These are phyloP conservation scores for Stylosanthes scabra DNA, from an alignment of 331 rosid species.

Conservation along the genomic window DNA sequence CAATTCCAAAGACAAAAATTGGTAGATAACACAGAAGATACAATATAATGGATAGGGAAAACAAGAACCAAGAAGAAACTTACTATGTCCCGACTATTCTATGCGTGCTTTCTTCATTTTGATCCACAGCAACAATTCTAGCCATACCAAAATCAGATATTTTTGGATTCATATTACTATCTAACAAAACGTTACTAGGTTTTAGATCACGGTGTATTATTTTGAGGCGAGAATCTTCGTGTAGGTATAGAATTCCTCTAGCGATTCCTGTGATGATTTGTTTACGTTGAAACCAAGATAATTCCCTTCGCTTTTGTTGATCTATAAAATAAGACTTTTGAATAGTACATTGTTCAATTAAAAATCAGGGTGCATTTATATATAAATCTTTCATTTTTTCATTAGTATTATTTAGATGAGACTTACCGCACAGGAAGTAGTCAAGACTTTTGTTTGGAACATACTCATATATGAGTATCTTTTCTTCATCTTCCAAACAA, in stretches of 20 bases:
- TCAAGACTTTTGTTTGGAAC: constrained; percentile 70
- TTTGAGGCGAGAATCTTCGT: constrained; percentile 67
- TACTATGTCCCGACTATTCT: constrained; percentile 83
- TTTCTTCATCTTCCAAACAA: constrained; percentile 60
- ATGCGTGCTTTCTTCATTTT: constrained; percentile 50
- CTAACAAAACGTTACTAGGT: constrained; percentile 64
- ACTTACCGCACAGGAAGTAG: constrained; percentile 57
- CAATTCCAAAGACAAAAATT: neutral
- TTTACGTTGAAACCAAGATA: constrained; percentile 53
- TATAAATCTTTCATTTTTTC: neutral
- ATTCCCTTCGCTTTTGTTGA: constrained; percentile 30
- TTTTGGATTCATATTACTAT: constrained; percentile 63
- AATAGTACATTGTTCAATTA: neutral
- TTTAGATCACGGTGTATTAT: constrained; percentile 73
- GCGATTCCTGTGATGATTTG: constrained; percentile 59
- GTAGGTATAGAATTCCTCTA: constrained; percentile 62
- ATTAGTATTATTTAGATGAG: neutral
- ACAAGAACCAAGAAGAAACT: constrained; percentile 14
- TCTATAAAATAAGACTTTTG: constrained; percentile 41
- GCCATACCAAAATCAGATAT: constrained; percentile 82
- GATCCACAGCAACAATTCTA: constrained; percentile 50
- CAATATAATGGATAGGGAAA: neutral
- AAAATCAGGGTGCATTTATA: neutral
- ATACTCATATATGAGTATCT: constrained; percentile 70
- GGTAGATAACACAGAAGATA: too few species aligned